Conservation (phyloP, 2,329 filamentous ascomycete genomes). For the Parasarocladium wereldwijsianum region DNA sequence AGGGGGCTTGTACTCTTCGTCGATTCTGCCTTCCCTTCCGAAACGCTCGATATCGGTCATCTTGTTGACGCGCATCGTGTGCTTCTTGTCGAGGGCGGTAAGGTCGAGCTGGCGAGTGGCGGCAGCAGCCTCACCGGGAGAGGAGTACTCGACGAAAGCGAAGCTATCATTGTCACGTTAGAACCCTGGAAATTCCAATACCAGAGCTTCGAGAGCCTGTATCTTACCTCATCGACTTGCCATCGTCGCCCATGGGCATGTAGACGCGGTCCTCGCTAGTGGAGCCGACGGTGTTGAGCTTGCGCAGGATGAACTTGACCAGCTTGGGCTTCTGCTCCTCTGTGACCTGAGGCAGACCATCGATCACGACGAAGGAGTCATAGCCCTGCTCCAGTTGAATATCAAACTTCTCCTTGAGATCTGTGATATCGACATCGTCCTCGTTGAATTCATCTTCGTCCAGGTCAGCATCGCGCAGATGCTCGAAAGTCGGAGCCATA, state of each 20-base stretch:
- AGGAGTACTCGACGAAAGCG: conserved; percentile 93
- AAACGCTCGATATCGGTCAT: conserved; percentile 95
- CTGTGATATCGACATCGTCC: conserved; percentile 88
- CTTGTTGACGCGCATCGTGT: conserved; percentile 93
- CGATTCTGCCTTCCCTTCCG: conserved; percentile 81
- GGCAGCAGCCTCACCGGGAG: conserved; percentile 74
- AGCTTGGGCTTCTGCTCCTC: conserved; percentile 90
- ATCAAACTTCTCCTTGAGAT: conserved; percentile 87
- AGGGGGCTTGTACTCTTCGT: conserved; percentile 78
- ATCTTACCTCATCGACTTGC: conserved; percentile 70
- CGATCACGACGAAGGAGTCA: conserved; percentile 90
- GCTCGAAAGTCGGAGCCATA: conserved; percentile 86
- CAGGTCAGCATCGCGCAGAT: conserved; percentile 81
- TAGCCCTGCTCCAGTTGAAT: conserved; percentile 92
- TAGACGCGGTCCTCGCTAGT: conserved; percentile 76
- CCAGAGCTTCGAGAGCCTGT: neutral
- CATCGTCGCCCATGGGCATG: conserved; percentile 86
- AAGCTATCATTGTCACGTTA: conserved; percentile 41
- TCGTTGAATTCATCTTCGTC: conserved; percentile 76
- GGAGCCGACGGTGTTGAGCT: conserved; percentile 73
- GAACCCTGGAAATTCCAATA: conserved; percentile 4
- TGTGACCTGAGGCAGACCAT: conserved; percentile 79
- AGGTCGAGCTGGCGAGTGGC: conserved; percentile 81
- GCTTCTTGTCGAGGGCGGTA: conserved; percentile 87
- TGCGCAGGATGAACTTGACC: conserved; percentile 89